These are phyloP conservation scores for Aspergillus tubingensis DNA, from an alignment of 2,329 filamentous ascomycete species.

Conservation along the genomic window DNA sequence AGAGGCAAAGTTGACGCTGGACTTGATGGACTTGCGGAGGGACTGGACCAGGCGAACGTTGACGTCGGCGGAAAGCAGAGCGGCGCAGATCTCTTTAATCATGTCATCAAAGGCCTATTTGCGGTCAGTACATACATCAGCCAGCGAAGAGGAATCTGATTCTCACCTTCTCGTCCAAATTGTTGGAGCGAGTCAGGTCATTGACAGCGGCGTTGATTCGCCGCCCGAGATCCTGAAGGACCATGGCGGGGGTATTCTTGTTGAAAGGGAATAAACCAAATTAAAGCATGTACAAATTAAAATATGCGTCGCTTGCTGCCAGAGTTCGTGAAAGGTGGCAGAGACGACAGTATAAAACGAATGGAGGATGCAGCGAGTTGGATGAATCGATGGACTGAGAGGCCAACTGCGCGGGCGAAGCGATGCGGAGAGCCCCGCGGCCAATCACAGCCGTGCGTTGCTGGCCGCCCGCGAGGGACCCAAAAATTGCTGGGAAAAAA, in stretches of 20 bases:
- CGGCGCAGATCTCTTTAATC: slow-evolving; percentile 97
- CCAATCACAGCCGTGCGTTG: slow-evolving; percentile 35
- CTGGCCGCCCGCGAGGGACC: slow-evolving; percentile 30
- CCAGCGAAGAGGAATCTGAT: not conserved
- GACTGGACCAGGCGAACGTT: slow-evolving; percentile 91
- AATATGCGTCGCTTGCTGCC: not conserved
- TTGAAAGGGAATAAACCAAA: not conserved
- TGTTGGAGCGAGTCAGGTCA: slow-evolving; percentile 86
- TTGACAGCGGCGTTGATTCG: slow-evolving; percentile 97
- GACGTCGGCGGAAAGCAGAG: slow-evolving; percentile 94
- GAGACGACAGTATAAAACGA: slow-evolving; percentile 17
- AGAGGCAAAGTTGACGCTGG: slow-evolving; percentile 91
- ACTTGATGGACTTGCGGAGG: slow-evolving; percentile 89
- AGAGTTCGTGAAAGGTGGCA: not conserved
- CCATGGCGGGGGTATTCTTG: slow-evolving; percentile 62
- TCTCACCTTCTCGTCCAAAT: slow-evolving; percentile 88
- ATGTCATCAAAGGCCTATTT: slow-evolving; percentile 87
- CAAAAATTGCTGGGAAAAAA: slow-evolving; percentile 31
- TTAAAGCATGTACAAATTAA: not conserved
- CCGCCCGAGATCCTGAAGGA: slow-evolving; percentile 97
- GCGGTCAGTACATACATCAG: slow-evolving; percentile 5
- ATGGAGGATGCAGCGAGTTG: slow-evolving; percentile 21
- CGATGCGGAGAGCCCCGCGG: slow-evolving; percentile 30
- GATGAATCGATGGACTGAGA: slow-evolving; percentile 11
- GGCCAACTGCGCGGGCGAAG: slow-evolving; percentile 11